Evolutionary conservation across 371 early-diverging fungal genomes (phyloP).

Genomic region (Parasitella parasitica): DNA sequence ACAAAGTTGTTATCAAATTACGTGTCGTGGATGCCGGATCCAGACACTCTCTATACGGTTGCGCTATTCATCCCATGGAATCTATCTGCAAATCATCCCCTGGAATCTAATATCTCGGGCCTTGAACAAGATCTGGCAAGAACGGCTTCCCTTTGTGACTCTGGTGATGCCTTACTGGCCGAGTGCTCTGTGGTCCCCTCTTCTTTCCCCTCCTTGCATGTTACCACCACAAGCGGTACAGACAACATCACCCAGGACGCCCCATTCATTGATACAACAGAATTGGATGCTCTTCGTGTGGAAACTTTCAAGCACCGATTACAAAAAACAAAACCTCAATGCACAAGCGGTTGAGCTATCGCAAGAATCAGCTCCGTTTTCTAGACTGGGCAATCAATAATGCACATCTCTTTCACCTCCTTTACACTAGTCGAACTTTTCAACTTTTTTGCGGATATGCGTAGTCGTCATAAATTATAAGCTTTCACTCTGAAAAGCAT

Average conservation of each 20-base stretch:
- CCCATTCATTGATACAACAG: neutral
- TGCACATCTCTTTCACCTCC: neutral
- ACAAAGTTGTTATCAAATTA: constrained; percentile 2
- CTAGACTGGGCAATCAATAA: neutral
- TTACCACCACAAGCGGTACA: neutral
- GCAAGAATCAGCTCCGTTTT: neutral
- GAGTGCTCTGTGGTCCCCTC: constrained; percentile 23
- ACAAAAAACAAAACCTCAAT: neutral
- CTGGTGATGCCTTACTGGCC: constrained; percentile 10
- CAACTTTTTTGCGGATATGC: constrained; percentile 7
- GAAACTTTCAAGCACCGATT: constrained; percentile 1
- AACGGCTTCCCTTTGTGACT: neutral
- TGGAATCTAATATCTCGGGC: constrained; percentile 5
- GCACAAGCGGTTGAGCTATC: neutral
- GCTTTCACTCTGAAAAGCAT: constrained; percentile 3
- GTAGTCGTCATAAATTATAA: neutral
- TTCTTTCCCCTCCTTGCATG: constrained; percentile 2
- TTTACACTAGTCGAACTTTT: neutral
- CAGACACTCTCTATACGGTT: constrained; percentile 1
- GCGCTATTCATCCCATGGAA: neutral
- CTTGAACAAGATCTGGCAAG: neutral
- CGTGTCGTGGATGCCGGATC: constrained; percentile 25
- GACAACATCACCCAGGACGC: constrained; percentile 2
- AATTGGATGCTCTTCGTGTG: constrained; percentile 21
- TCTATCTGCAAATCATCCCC: neutral